Base-by-base conservation (phyloP, 1,284 basidiomycete species). In the Mycena sp. region DNA sequence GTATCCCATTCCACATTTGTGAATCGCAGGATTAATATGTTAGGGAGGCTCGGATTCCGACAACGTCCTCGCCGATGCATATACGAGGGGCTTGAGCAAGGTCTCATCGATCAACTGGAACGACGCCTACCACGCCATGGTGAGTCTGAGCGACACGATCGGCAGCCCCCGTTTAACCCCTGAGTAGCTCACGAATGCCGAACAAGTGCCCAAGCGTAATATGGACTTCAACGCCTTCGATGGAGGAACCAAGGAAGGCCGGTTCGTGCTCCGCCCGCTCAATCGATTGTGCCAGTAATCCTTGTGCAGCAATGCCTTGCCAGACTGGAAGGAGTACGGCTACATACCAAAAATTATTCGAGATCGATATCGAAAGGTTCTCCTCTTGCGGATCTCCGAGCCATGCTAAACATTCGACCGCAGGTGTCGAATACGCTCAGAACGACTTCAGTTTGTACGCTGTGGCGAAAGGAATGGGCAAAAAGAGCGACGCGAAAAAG, bases 141-240 rank as follows among this genome's bases (percentile, higher is more conserved):
- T 23, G 43, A n/a, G 25, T 43, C 21, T 41, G n/a, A n/a, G n/a
- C n/a, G n/a, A n/a, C n/a, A n/a, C n/a, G 9, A 28, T 7, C 17
- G n/a, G 25, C 30, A 23, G n/a, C n/a, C n/a, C n/a, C n/a, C 25
- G 11, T 16, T 28, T 53, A 25, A 53, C 16, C 7, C 19, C 17
- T 37, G 49, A 4, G 9, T 19, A 53, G 51, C 38, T 53, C 38
- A 53, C 51, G 21, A 53, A 53, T 17, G 51, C 51, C n/a, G 51
- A 53, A 53, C 51, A 53, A 53, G 38, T 43, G n/a, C 51, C 51
- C 6, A 53, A 53, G 51, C 51, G 51, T 12, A 53, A 53, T 26
- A 53, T 53, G 51, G 51, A 53, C 14, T 53, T 53, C 38, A 53
- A 53, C 40, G 51, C 51, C 5, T 53, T 30, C 25, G 51, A 53